phyloP scores from a whole-genome alignment of 148 eudicot species.

The Tetragonia tetragonoides region DNA sequence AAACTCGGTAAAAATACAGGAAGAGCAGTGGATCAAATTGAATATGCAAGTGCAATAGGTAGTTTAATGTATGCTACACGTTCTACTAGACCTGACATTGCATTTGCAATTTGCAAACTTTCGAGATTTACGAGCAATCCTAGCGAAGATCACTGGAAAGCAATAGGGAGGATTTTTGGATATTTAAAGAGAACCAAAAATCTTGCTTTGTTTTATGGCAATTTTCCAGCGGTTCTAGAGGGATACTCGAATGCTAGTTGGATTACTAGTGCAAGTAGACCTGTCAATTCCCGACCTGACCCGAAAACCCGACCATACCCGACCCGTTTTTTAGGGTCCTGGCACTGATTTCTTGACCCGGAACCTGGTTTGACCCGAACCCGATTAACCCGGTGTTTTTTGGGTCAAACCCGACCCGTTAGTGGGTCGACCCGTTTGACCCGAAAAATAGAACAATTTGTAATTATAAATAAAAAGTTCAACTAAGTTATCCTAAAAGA shows the following conservation, averaged over 20 bases:
- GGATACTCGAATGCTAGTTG: constrained; percentile 16
- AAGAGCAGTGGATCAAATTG: background rate
- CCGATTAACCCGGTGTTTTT: too few relatives aligned
- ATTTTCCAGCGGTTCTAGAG: constrained; percentile 1
- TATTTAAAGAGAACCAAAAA: constrained; percentile 5
- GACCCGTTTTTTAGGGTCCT: too few relatives aligned
- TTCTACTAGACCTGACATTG: constrained; percentile 1
- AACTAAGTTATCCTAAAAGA: too few relatives aligned
- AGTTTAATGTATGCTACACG: constrained; percentile 3
- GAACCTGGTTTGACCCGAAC: too few relatives aligned
- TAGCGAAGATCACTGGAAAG: background rate
- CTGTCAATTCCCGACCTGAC: too few relatives aligned
- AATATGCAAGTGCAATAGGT: constrained; percentile 24
- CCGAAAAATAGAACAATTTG: too few relatives aligned
- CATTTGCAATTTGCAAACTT: constrained; percentile 14
- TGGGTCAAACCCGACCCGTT: too few relatives aligned
- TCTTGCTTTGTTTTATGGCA: background rate
- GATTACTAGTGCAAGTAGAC: background rate
- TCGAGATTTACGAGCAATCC: constrained; percentile 5
- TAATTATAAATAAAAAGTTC: too few relatives aligned
- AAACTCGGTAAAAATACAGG: background rate
- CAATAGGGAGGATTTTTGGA: background rate
- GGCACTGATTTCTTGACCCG: too few relatives aligned
- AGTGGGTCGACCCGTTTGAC: too few relatives aligned
- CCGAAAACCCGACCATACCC: too few relatives aligned